These are phyloP conservation scores for Camelina laxa DNA, from an alignment of 345 rosid genomes.

Conservation along the genomic window DNA sequence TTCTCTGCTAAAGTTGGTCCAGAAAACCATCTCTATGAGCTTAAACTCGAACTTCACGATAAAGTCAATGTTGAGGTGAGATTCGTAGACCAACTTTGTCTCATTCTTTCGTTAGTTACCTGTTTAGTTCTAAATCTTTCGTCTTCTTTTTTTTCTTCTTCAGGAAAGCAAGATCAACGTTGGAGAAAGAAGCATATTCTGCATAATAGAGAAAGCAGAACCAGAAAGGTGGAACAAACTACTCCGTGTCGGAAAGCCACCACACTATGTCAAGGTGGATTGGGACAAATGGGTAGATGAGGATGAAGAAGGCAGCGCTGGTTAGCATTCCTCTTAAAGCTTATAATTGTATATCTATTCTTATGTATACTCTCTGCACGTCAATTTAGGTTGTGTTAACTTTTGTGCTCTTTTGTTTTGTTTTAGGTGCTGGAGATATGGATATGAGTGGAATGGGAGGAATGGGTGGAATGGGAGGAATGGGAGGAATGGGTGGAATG, in stretches of 20 bases:
- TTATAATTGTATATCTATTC: not conserved
- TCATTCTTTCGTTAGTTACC: not conserved
- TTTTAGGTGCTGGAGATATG: conserved; percentile 46
- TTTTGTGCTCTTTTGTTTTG: conserved; percentile 24
- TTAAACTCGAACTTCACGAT: conserved; percentile 78
- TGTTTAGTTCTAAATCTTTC: not conserved
- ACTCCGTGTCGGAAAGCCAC: conserved; percentile 64
- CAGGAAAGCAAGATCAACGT: conserved; percentile 78
- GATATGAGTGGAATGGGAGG: conserved; percentile 39
- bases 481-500: conserved; percentile 38
- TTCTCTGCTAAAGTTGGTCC: conserved; percentile 81
- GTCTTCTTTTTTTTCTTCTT: not conserved
- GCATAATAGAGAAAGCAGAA: conserved; percentile 79
- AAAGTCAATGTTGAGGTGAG: conserved; percentile 86
- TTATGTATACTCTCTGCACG: not conserved
- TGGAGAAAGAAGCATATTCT: conserved; percentile 74
- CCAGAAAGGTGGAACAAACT: conserved; percentile 78
- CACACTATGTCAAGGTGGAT: conserved; percentile 83
- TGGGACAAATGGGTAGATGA: conserved; percentile 98
- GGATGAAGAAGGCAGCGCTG: conserved; percentile 65
- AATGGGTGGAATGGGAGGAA: conserved; percentile 33
- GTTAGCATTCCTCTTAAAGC: conserved; percentile 25
- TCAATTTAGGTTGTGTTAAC: not conserved
- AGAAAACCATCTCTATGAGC: conserved; percentile 59
- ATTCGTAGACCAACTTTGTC: conserved; percentile 5